phyloP scores from a whole-genome alignment of 257 asterid genomes.

The Solanum megistacrolobum region DNA sequence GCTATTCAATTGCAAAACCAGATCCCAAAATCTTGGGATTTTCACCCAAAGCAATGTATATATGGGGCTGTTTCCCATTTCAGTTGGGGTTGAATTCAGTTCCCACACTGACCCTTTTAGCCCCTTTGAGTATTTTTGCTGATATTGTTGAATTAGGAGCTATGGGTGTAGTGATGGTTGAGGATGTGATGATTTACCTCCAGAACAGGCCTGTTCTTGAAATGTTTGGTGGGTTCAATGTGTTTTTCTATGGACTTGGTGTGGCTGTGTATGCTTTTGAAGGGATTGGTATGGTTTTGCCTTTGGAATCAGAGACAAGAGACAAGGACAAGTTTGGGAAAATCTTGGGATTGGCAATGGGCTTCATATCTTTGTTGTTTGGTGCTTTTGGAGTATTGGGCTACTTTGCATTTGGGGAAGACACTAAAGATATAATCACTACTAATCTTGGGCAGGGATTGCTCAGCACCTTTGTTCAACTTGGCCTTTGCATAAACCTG shows the following conservation, averaged over 20 bases:
- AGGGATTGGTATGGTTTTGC: constrained; percentile 83
- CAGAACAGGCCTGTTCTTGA: constrained; percentile 45
- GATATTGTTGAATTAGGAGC: constrained; percentile 75
- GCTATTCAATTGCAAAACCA: constrained; percentile 19
- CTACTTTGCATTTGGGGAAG: constrained; percentile 70
- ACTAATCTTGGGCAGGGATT: constrained; percentile 70
- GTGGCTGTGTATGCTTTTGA: constrained; percentile 86
- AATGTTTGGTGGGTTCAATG: constrained; percentile 55
- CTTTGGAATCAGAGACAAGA: constrained; percentile 69
- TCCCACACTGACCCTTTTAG: constrained; percentile 63
- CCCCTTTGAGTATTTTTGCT: constrained; percentile 83
- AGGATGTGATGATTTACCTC: constrained; percentile 45
- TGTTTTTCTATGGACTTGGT: constrained; percentile 74
- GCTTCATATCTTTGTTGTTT: constrained; percentile 58
- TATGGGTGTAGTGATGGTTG: constrained; percentile 73
- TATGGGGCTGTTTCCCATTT: constrained; percentile 77
- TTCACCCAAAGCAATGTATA: constrained; percentile 40
- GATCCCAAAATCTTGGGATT: constrained; percentile 35
- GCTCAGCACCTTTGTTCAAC: constrained; percentile 53
- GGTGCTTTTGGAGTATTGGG: constrained; percentile 65
- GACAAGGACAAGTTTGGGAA: constrained; percentile 59
- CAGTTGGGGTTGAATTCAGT: constrained; percentile 77
- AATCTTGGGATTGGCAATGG: constrained; percentile 49
- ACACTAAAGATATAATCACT: constrained; percentile 69
- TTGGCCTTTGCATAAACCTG: constrained; percentile 57